Percentiles rank a stretch among this genome's conserved stretches.
These are phyloP conservation scores for Cetraspora pellucida DNA, from an alignment of 192 early-diverging fungal genomes.

Conservation along the genomic window DNA sequence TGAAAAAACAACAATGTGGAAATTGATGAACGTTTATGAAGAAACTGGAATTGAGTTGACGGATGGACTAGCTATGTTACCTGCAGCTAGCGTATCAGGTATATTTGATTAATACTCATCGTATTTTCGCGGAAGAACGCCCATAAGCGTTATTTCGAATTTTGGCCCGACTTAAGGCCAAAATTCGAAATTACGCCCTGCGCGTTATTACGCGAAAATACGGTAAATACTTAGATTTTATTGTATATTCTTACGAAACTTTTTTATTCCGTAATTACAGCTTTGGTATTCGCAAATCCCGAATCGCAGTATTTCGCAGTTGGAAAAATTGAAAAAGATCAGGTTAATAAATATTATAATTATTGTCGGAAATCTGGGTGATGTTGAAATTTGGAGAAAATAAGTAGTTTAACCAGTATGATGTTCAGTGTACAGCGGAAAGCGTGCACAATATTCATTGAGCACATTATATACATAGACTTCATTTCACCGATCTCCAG, in stretches of 20 bases:
- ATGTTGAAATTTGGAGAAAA: not conserved
- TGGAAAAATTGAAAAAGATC: conserved; percentile 91
- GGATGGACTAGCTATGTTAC: conserved; percentile 93
- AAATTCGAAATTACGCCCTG: too few relatives aligned
- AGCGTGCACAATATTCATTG: too few relatives aligned
- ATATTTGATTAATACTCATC: conserved; percentile 51
- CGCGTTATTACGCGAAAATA: too few relatives aligned
- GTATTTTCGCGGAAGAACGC: too few relatives aligned
- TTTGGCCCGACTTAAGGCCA: too few relatives aligned
- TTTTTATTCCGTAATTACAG: not conserved
- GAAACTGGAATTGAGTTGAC: conserved; percentile 86
- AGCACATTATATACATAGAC: too few relatives aligned
- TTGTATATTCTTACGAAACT: not conserved
- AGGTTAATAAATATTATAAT: conserved; percentile 50
- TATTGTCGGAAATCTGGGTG: not conserved
- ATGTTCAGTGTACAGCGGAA: too few relatives aligned
- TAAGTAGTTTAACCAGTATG: too few relatives aligned
- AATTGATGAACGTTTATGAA: conserved; percentile 76
- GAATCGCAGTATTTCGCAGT: conserved; percentile 91
- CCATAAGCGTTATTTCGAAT: too few relatives aligned
- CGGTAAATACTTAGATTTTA: not conserved
- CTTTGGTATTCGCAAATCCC: conserved; percentile 70
- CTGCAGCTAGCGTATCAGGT: conserved; percentile 86
- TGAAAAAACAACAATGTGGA: conserved; percentile 94
- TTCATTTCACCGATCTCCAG: too few relatives aligned